Evolutionary conservation across 768 basidiomycete genomes (phyloP).

Genomic region (Leccinum variicolor): DNA sequence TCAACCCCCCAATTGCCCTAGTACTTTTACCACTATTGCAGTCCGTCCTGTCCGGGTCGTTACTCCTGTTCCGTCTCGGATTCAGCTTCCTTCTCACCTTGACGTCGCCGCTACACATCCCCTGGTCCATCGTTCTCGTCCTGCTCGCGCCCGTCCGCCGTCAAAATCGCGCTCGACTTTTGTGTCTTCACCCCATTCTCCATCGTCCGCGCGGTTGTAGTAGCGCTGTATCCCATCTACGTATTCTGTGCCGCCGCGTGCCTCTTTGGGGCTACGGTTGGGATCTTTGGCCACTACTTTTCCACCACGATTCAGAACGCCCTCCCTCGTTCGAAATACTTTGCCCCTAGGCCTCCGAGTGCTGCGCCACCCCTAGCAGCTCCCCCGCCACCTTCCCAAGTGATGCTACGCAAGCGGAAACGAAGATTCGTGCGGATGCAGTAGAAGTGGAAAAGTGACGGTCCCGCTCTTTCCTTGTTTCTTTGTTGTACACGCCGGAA

Average conservation of each 20-base stretch:
- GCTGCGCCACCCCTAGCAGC: not conserved
- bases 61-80: constrained; percentile 15
- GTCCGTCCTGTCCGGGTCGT: constrained; percentile 3
- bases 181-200: constrained; percentile 46
- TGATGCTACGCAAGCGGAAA: constrained; percentile 19
- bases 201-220: constrained; percentile 35
- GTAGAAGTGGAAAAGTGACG: constrained; percentile 12
- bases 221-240: constrained; percentile 52
- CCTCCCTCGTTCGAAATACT: constrained; percentile 14
- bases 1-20: constrained; percentile 25
- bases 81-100: constrained; percentile 9
- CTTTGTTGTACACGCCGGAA: not conserved
- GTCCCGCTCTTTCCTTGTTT: not conserved
- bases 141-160: constrained; percentile 47
- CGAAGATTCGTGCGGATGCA: constrained; percentile 22
- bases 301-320: constrained; percentile 9
- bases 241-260: constrained; percentile 55
- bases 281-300: constrained; percentile 34
- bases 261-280: constrained; percentile 46
- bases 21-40: constrained; percentile 22
- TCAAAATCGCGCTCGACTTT: constrained; percentile 38
- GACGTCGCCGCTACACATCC: constrained; percentile 17
- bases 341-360: constrained; percentile 3
- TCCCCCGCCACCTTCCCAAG: constrained; percentile 8
- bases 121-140: constrained; percentile 32